phyloP scores from a whole-genome alignment of 805 yeast species.

The Metschnikowia gelsemii region DNA sequence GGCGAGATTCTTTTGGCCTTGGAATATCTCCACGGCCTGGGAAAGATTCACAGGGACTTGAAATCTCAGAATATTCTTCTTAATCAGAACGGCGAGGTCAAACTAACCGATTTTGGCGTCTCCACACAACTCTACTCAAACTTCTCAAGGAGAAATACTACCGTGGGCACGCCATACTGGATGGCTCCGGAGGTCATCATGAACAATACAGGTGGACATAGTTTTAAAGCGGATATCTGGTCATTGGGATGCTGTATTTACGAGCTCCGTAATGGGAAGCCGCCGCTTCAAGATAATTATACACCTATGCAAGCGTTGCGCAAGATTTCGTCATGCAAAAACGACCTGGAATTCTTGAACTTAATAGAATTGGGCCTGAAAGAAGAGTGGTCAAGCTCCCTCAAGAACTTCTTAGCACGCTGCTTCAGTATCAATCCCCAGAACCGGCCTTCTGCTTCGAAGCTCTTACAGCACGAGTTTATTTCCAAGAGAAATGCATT shows the following conservation, averaged over 20 bases:
- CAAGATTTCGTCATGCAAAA: constrained; percentile 33
- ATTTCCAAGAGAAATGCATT: constrained; percentile 21
- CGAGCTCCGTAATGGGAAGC: constrained; percentile 69
- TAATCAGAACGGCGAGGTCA: constrained; percentile 38
- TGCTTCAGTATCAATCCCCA: constrained; percentile 38
- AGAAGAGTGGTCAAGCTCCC: constrained; percentile 23
- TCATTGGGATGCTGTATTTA: constrained; percentile 76
- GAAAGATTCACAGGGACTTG: constrained; percentile 68
- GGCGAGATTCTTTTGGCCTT: constrained; percentile 59
- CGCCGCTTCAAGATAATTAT: constrained; percentile 50
- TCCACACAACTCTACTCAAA: constrained; percentile 43
- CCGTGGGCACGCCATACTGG: constrained; percentile 62
- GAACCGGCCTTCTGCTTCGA: constrained; percentile 32
- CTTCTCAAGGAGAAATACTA: constrained; percentile 43
- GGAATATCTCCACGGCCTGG: constrained; percentile 63
- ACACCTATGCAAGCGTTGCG: constrained; percentile 48
- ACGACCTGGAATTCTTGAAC: constrained; percentile 30
- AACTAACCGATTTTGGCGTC: constrained; percentile 48
- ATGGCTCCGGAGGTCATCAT: constrained; percentile 63
- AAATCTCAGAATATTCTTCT: constrained; percentile 43
- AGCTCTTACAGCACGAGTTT: constrained; percentile 35
- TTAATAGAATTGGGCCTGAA: constrained; percentile 24
- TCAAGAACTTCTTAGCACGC: constrained; percentile 33
- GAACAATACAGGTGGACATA: constrained; percentile 57
- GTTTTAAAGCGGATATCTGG: constrained; percentile 71